Evolutionary conservation across 148 eudicot genomes (phyloP).

Genomic region (Agrostemma githago): DNA sequence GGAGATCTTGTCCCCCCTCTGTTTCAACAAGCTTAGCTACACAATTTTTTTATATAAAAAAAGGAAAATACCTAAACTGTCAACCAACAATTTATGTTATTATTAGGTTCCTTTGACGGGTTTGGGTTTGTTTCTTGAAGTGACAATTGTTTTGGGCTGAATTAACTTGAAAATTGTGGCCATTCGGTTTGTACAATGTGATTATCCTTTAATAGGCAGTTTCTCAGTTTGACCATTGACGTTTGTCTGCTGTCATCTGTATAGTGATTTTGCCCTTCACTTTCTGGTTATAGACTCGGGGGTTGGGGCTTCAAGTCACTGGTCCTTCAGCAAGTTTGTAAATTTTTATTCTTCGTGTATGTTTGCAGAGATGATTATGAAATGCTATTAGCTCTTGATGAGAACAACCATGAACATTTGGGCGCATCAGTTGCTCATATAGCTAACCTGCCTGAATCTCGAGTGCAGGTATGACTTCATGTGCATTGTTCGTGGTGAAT

Average conservation of each 20-base stretch:
- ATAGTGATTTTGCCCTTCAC: background rate
- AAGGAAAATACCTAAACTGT: background rate
- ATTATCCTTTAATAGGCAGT: background rate
- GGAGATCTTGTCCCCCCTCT: background rate
- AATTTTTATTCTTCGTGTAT: background rate
- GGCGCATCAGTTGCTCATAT: conserved; percentile 67
- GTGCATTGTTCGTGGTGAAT: conserved; percentile 8
- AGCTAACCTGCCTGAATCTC: conserved; percentile 64
- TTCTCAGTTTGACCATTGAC: background rate
- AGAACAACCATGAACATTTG: conserved; percentile 70
- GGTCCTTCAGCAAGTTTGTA: background rate
- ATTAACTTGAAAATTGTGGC: background rate
- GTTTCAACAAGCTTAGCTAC: background rate
- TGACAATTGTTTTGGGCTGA: background rate
- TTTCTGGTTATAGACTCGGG: background rate
- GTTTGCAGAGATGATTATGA: conserved; percentile 79
- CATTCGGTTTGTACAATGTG: background rate
- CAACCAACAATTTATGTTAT: background rate
- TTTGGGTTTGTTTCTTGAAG: background rate
- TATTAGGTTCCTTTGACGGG: background rate
- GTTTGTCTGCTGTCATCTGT: background rate
- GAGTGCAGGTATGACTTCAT: conserved; percentile 49
- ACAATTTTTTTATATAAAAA: no score
- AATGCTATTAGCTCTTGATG: conserved; percentile 89
- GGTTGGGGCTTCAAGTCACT: background rate